Conservation (phyloP, 805 yeast genomes). For the Candida railenensis region DNA sequence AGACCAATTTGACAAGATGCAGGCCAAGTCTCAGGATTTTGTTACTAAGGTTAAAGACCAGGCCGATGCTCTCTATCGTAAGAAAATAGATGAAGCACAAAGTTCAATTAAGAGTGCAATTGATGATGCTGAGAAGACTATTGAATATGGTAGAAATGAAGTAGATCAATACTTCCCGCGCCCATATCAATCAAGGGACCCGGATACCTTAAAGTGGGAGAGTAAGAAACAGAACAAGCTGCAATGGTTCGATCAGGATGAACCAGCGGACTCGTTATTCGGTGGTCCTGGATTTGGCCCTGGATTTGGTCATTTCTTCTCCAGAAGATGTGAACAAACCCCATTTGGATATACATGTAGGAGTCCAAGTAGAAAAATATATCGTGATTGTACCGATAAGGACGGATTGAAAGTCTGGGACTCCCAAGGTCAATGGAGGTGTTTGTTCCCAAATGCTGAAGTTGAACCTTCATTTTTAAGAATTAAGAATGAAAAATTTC, state of each 20-base stretch:
- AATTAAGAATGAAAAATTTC: constrained; percentile 21
- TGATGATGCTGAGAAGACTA: neutral
- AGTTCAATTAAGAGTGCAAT: neutral
- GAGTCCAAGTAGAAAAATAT: constrained; percentile 58
- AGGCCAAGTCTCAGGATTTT: constrained; percentile 2
- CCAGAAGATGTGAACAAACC: constrained; percentile 20
- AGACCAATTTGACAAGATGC: neutral
- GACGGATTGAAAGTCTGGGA: constrained; percentile 85
- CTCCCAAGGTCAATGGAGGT: constrained; percentile 82
- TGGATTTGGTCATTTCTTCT: constrained; percentile 12
- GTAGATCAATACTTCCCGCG: constrained; percentile 17
- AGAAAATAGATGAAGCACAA: neutral
- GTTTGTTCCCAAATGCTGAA: constrained; percentile 67
- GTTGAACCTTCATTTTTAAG: constrained; percentile 31
- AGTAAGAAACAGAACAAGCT: constrained; percentile 4
- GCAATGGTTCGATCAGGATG: constrained; percentile 3
- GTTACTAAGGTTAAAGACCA: neutral
- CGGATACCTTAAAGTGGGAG: constrained; percentile 3
- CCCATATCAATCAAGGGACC: constrained; percentile 19
- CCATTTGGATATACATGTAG: constrained; percentile 52
- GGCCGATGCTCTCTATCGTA: neutral
- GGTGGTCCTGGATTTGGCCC: constrained; percentile 5
- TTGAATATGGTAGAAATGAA: neutral
- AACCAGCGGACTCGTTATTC: constrained; percentile 2
- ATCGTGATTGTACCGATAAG: constrained; percentile 58